A percentile compares a stretch with the other conserved stretches of the same genome.
Conservation (phyloP, 768 basidiomycete species). For the Amanita exitialis region DNA sequence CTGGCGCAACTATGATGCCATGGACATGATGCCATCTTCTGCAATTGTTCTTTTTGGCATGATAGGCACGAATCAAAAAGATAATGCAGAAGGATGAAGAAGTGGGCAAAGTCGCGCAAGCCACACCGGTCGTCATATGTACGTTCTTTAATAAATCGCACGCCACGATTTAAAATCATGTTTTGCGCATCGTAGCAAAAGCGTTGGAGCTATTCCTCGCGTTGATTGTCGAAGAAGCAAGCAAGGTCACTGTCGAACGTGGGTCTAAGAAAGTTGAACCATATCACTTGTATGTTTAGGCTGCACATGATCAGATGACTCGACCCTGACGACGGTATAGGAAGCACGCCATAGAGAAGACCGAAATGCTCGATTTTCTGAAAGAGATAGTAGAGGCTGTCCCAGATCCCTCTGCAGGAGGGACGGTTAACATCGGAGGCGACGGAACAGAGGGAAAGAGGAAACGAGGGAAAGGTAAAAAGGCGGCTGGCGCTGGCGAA, state of each 20-base stretch:
- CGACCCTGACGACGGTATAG: slow-evolving; percentile 27
- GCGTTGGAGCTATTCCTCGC: slow-evolving; percentile 88
- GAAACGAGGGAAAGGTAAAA: slow-evolving; percentile 48
- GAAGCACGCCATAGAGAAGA: slow-evolving; percentile 85
- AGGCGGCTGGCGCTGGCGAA: slow-evolving; percentile 24
- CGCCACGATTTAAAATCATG: background rate
- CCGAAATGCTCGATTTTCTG: slow-evolving; percentile 87
- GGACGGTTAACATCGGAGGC: slow-evolving; percentile 62
- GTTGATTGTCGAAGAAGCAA: slow-evolving; percentile 72
- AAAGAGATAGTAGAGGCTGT: slow-evolving; percentile 83
- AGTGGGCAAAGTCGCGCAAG: slow-evolving; percentile 95
- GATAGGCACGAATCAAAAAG: slow-evolving; percentile 93
- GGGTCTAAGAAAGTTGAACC: slow-evolving; percentile 86
- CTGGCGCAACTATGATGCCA: background rate
- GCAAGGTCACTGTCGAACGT: slow-evolving; percentile 67
- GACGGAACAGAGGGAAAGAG: slow-evolving; percentile 50
- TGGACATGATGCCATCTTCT: background rate
- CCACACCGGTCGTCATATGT: slow-evolving; percentile 96
- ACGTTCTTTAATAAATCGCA: slow-evolving; percentile 20
- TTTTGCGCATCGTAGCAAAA: slow-evolving; percentile 53
- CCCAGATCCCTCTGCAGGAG: slow-evolving; percentile 81
- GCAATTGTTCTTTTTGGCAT: background rate
- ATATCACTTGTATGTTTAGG: slow-evolving; percentile 75
- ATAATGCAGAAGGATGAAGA: slow-evolving; percentile 99
- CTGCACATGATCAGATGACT: background rate